A percentile compares a stretch with the other conserved stretches of the same genome.
Conservation (phyloP, 305 asterid species). For the Andrographis paniculata region DNA sequence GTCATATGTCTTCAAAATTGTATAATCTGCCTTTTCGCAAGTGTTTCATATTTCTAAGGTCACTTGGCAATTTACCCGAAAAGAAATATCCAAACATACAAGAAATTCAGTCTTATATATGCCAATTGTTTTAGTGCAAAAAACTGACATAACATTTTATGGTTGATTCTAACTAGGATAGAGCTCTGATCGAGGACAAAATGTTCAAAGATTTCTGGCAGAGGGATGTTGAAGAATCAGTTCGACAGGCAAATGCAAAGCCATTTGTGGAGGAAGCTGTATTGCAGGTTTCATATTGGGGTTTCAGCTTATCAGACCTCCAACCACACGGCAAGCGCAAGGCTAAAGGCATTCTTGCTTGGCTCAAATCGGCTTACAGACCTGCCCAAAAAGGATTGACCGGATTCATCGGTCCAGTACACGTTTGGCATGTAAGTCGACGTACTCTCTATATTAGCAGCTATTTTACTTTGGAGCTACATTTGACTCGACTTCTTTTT, state of each 20-base stretch:
- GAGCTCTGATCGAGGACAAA: constrained; percentile 47
- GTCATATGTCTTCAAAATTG: too few relatives aligned
- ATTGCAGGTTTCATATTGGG: constrained; percentile 84
- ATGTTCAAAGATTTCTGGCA: constrained; percentile 68
- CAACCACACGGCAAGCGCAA: constrained; percentile 38
- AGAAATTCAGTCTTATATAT: constrained; percentile 1
- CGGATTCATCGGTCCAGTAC: constrained; percentile 86
- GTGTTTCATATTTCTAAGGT: too few relatives aligned
- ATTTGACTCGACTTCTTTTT: too few relatives aligned
- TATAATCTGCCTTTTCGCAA: too few relatives aligned
- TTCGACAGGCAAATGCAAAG: constrained; percentile 55
- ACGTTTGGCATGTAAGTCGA: constrained; percentile 82
- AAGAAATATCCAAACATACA: not conserved
- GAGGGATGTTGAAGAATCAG: constrained; percentile 88
- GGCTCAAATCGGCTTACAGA: constrained; percentile 64
- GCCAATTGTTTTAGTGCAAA: too few relatives aligned
- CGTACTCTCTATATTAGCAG: not conserved
- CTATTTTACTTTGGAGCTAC: not conserved
- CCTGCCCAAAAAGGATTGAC: constrained; percentile 42
- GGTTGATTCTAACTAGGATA: constrained; percentile 48
- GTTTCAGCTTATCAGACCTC: constrained; percentile 79
- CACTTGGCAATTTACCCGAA: not conserved
- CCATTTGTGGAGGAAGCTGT: constrained; percentile 90
- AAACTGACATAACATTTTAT: constrained; percentile 17
- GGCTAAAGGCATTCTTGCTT: constrained; percentile 47